Percentiles rank a stretch among this genome's conserved stretches.
phyloP scores from a whole-genome alignment of 495 filamentous ascomycete genomes.

The Podospora pseudoanserina region DNA sequence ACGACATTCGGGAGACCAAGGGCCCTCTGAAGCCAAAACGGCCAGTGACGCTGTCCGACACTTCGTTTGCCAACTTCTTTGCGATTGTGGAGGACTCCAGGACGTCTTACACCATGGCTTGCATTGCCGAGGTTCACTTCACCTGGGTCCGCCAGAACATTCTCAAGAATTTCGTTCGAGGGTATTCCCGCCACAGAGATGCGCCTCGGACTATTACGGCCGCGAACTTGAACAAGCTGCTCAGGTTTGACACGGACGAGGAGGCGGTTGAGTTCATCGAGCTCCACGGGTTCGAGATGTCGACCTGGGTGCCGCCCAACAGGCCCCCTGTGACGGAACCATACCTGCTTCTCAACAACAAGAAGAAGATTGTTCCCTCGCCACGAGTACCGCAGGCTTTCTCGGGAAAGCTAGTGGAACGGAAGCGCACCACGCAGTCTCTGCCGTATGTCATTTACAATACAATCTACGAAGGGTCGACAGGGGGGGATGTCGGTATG shows the following conservation, averaged over 20 bases:
- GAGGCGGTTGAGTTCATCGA: slow-evolving; percentile 68
- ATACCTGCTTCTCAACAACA: slow-evolving; percentile 49
- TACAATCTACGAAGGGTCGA: slow-evolving; percentile 40
- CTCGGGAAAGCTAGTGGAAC: slow-evolving; percentile 45
- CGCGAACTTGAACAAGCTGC: slow-evolving; percentile 56
- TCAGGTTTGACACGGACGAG: slow-evolving; percentile 71
- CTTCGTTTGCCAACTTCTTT: slow-evolving; percentile 71
- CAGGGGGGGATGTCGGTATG: background rate
- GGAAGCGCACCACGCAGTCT: slow-evolving; percentile 43
- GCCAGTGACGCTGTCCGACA: slow-evolving; percentile 50
- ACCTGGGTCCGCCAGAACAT: slow-evolving; percentile 72
- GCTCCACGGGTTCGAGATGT: slow-evolving; percentile 62
- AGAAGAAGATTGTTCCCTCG: slow-evolving; percentile 31
- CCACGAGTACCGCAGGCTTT: slow-evolving; percentile 43
- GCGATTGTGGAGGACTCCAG: slow-evolving; percentile 61
- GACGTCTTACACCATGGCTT: slow-evolving; percentile 88
- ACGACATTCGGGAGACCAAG: slow-evolving; percentile 32
- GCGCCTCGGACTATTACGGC: slow-evolving; percentile 75
- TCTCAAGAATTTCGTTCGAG: slow-evolving; percentile 62
- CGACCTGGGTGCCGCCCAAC: slow-evolving; percentile 31
- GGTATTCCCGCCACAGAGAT: slow-evolving; percentile 58
- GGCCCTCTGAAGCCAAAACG: slow-evolving; percentile 37
- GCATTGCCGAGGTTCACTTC: slow-evolving; percentile 89
- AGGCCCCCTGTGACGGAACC: slow-evolving; percentile 41
- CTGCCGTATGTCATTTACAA: slow-evolving; percentile 43